Percentiles rank a stretch among this genome's conserved stretches.
These are phyloP conservation scores for Podaxis mareebaensis DNA, from an alignment of 768 basidiomycete species.

Conservation along the genomic window DNA sequence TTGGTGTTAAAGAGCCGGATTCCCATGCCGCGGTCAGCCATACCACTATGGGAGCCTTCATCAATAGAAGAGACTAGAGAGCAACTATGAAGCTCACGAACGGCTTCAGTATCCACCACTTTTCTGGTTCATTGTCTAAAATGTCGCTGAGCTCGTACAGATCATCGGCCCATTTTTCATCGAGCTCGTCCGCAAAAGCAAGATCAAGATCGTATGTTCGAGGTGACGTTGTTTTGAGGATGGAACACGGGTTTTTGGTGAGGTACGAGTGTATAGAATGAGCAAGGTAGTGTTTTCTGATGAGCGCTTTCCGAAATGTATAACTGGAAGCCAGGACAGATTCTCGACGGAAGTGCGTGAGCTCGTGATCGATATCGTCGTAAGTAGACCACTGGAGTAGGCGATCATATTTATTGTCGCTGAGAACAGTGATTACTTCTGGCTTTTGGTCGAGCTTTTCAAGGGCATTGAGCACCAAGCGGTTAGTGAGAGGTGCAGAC, in stretches of 20 bases:
- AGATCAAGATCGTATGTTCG: slow-evolving; percentile 84
- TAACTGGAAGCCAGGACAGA: slow-evolving; percentile 76
- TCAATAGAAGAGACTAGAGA: slow-evolving; percentile 6
- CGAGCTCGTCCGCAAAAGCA: slow-evolving; percentile 89
- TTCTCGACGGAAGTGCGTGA: slow-evolving; percentile 52
- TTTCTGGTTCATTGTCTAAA: slow-evolving; percentile 44
- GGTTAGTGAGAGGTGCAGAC: slow-evolving; percentile 46
- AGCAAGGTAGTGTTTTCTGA: slow-evolving; percentile 91
- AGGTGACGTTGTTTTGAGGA: slow-evolving; percentile 59
- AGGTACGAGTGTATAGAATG: slow-evolving; percentile 70
- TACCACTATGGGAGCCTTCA: slow-evolving; percentile 49
- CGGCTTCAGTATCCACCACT: slow-evolving; percentile 97
- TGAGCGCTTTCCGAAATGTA: slow-evolving; percentile 88
- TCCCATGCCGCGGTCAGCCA: slow-evolving; percentile 96
- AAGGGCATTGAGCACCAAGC: slow-evolving; percentile 46
- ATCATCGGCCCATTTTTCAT: slow-evolving; percentile 92
- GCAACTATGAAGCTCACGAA: slow-evolving; percentile 25
- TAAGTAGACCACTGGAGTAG: slow-evolving; percentile 87
- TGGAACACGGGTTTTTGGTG: slow-evolving; percentile 65
- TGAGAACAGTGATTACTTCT: slow-evolving; percentile 16
- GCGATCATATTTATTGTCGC: slow-evolving; percentile 13
- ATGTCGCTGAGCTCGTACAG: slow-evolving; percentile 79
- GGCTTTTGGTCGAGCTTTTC: not conserved
- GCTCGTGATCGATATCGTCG: slow-evolving; percentile 80
- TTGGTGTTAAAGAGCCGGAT: slow-evolving; percentile 87